These are phyloP conservation scores for Pulveroboletus ravenelii DNA, from an alignment of 768 basidiomycete species.

Conservation along the genomic window DNA sequence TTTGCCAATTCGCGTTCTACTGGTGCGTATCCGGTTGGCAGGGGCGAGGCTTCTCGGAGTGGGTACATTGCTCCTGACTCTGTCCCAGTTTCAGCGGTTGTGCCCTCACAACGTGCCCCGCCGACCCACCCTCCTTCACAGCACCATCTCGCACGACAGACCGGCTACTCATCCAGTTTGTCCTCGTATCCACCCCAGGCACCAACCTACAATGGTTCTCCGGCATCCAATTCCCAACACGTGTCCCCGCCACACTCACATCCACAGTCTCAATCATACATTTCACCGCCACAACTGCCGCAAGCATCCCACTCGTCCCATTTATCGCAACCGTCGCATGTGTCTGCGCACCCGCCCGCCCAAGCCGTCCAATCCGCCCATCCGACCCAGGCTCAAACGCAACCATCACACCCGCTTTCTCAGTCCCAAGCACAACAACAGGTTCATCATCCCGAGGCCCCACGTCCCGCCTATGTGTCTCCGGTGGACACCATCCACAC, in stretches of 20 bases:
- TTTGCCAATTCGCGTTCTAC: slow-evolving; percentile 22
- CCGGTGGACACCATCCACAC: slow-evolving; percentile 29
- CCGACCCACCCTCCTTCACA: slow-evolving; percentile 12
- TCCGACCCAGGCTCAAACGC: slow-evolving; percentile 17
- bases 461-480: slow-evolving; percentile 23
- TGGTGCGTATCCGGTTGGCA: slow-evolving; percentile 11
- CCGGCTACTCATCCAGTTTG: slow-evolving; percentile 14
- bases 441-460: slow-evolving; percentile 22
- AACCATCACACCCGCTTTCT: slow-evolving; percentile 25
- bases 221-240: slow-evolving; percentile 17
- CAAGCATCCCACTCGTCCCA: slow-evolving; percentile 14
- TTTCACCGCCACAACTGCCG: slow-evolving; percentile 5
- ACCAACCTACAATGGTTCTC: slow-evolving; percentile 13
- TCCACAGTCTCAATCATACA: slow-evolving; percentile 28
- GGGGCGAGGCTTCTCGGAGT: slow-evolving; percentile 9
- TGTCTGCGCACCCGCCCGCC: slow-evolving; percentile 9
- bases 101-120: slow-evolving; percentile 16
- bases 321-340: slow-evolving; percentile 14
- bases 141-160: slow-evolving; percentile 19
- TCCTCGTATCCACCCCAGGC: slow-evolving; percentile 12
- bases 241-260: slow-evolving; percentile 15
- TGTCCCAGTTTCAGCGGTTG: slow-evolving; percentile 9
- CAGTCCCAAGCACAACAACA: slow-evolving; percentile 26
- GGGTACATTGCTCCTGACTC: slow-evolving; percentile 17
- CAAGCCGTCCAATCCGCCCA: slow-evolving; percentile 15